phyloP scores from a whole-genome alignment of 768 basidiomycete genomes.

The Amanita polypyramis region DNA sequence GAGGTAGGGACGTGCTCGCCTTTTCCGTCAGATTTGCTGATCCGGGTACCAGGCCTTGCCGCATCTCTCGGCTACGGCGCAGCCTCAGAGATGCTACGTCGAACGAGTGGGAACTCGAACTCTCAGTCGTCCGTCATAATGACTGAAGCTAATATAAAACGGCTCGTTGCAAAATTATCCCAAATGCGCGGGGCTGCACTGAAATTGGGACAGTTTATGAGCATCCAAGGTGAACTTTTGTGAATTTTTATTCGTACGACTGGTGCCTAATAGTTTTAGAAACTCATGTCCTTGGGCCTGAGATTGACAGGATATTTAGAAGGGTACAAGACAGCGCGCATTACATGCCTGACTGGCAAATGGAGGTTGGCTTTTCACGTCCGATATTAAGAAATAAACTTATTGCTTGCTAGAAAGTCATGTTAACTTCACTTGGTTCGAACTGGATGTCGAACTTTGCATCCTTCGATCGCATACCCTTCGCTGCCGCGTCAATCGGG shows the following conservation, averaged over 20 bases:
- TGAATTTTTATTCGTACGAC: neutral
- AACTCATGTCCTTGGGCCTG: conserved; percentile 77
- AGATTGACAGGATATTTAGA: conserved; percentile 81
- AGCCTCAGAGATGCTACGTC: conserved; percentile 74
- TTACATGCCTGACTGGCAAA: conserved; percentile 99
- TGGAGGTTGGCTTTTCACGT: conserved; percentile 52
- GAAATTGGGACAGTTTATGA: conserved; percentile 95
- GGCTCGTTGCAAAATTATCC: conserved; percentile 86
- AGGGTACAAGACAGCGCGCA: conserved; percentile 92
- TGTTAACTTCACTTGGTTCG: conserved; percentile 61
- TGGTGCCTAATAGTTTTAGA: conserved; percentile 35
- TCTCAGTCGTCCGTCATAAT: conserved; percentile 55
- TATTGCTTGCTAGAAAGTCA: conserved; percentile 43
- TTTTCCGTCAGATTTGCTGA: neutral
- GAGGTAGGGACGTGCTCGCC: conserved; percentile 37
- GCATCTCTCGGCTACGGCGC: conserved; percentile 86
- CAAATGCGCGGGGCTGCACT: conserved; percentile 95
- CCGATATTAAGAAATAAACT: neutral
- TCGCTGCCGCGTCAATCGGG: conserved; percentile 94
- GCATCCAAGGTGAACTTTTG: conserved; percentile 65
- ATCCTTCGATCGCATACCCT: conserved; percentile 76
- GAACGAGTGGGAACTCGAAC: conserved; percentile 32
- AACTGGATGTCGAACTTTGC: conserved; percentile 66
- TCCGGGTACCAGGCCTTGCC: conserved; percentile 56
- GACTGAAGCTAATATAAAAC: conserved; percentile 83